Evolutionary conservation across 2,329 filamentous ascomycete species (phyloP), one percentile per base, ranked within the genome.

Genomic region (Aspergillus tubingensis): DNA sequence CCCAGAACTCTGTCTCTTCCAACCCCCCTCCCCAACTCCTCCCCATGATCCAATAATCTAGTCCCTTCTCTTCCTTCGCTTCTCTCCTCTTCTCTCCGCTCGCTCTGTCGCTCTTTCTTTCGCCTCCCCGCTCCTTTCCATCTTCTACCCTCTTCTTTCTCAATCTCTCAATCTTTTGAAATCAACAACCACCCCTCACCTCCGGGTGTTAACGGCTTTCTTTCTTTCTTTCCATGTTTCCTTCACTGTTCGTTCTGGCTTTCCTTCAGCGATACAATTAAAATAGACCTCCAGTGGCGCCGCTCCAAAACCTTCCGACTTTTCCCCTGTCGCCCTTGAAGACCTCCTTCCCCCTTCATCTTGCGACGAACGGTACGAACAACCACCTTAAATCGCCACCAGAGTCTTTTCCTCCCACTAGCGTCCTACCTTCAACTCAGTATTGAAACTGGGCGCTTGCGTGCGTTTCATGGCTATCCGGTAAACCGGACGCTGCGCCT

Each of bases 281-380:
- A 55, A 47, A 47, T 55, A 55, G 43, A 27, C 39, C 39, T 43
- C 47, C 53, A 21, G 53, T 23, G 39, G 39, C 53, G 53, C 41
- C 39, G 32, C 32, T 55, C 38, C 27, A 13, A 39, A 27, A 36
- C 38, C 19, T 15, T 44, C 52, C 23, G 44, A 49, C 44, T n/a
- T 30, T 30, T 39, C 43, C 43, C 43, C n/a, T 44, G n/a, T 55
- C 39, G 53, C 53, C 39, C 43, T 30, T n/a, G 23, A 25, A 15
- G 38, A 15, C 21, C 38, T 23, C 23, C 32, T 23, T n/a, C 52
- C 50, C 50, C 50, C 53, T 55, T 47, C 53, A 30, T 13, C 32
- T 55, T 41, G 25, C 39, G 25, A 55, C 36, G 53, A 44, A 55
- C 53, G 23, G 23, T 39, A 21, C 36, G 21, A 55, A 27, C 47